A percentile compares a stretch with the other conserved stretches of the same genome.
Conservation (phyloP, 495 filamentous ascomycete species). For the Glutinoglossum americanum region DNA sequence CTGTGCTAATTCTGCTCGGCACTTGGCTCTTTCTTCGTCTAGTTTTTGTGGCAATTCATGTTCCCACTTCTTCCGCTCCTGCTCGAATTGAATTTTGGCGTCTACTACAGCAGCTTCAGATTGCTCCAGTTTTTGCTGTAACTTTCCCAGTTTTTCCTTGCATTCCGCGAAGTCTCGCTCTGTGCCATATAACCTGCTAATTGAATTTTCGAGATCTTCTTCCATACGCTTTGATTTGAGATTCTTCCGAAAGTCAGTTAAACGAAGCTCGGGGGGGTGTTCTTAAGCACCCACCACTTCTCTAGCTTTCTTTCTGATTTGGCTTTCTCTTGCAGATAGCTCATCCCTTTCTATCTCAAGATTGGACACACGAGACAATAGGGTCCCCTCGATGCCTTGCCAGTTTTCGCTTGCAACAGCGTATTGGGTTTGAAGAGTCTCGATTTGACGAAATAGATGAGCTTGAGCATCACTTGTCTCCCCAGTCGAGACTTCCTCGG, state of each 20-base stretch:
- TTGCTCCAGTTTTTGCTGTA: conserved; percentile 41
- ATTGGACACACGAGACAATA: conserved; percentile 47
- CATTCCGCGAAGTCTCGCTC: conserved; percentile 34
- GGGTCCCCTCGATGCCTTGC: conserved; percentile 77
- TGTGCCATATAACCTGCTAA: conserved; percentile 39
- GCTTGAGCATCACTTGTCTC: conserved; percentile 64
- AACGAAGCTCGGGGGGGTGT: not conserved
- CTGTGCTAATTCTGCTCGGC: conserved; percentile 34
- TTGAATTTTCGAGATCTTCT: conserved; percentile 58
- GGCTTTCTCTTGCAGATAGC: conserved; percentile 55
- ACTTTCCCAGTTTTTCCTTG: conserved; percentile 36
- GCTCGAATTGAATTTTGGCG: conserved; percentile 38
- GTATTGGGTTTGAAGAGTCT: conserved; percentile 91
- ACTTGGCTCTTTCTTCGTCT: conserved; percentile 55
- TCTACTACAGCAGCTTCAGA: conserved; percentile 38
- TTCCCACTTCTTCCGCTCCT: conserved; percentile 47
- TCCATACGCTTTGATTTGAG: conserved; percentile 54
- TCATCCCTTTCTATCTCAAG: conserved; percentile 87
- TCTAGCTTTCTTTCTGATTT: conserved; percentile 65
- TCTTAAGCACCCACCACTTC: conserved; percentile 40
- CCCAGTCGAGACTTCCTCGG: conserved; percentile 79
- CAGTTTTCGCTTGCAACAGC: conserved; percentile 88
- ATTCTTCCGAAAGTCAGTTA: conserved; percentile 28
- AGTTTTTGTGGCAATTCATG: conserved; percentile 35
- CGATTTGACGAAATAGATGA: conserved; percentile 80